Evolutionary conservation across 2,329 filamentous ascomycete species (phyloP), one percentile per base, ranked within the genome.

Genomic region (Trichophyton rubrum): DNA sequence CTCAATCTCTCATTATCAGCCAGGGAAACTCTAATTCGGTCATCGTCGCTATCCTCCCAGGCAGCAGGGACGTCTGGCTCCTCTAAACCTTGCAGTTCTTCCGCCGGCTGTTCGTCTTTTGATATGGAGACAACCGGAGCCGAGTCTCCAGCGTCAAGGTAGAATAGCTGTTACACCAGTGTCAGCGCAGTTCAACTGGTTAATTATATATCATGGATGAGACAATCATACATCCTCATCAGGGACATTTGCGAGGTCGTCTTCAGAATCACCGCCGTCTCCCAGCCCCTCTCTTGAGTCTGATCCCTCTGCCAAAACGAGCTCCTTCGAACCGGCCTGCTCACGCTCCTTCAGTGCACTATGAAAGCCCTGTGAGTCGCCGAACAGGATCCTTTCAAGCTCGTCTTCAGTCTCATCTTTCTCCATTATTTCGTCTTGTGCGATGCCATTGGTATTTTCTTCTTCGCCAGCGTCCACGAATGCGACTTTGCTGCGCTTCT

Each of bases 31-130:
- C 85, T 83, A 64, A 96, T 77, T 59, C 89, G 83, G 70, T 97
- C 93, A 70, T 99, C 93, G 68, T 99, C 93, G 73, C 91, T 97
- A 71, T 99, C 93, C 66, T 91, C 85, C 93, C 93, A 99, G 22
- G 77, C 73, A 1, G 75, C 74, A 9, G 62, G 11, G 40, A 43
- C 22, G 24, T 47, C 59, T 6, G 58, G 38, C 22, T 27, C 33
- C 8, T 22, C 20, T 27, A 45, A 27, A 15, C 8, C 3, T 2
- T 59, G 40, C 20, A 49, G n/a, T 4, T 30, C 17, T 22, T 13
- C 24, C 4, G 43, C 66, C 75, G 65, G 61, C 72, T 68, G 57
- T 57, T 57, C 41, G 61, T 55, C 56, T 60, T 62, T 59, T 67
- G 68, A 66, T 66, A 43, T 43, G 61, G 53, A 1, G 64, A 63